These are phyloP conservation scores for Eucalyptus virginea DNA, from an alignment of 345 rosid genomes.

Conservation along the genomic window DNA sequence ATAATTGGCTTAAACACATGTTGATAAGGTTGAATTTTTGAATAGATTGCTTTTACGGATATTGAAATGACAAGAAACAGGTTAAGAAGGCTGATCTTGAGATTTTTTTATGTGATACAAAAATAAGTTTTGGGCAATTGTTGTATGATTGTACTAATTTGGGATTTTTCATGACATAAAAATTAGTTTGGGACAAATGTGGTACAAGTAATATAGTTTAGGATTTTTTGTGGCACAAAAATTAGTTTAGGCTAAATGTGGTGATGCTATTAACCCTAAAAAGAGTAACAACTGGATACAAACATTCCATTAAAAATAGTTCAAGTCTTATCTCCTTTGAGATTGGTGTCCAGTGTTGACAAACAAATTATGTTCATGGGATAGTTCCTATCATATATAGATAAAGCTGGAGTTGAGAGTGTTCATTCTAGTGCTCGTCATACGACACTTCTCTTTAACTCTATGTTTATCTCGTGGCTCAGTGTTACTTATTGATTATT, in stretches of 20 bases:
- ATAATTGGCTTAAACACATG: not conserved
- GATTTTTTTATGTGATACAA: not conserved
- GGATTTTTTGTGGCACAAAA: not conserved
- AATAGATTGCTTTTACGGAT: not conserved
- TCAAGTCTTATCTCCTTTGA: not conserved
- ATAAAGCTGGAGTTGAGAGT: not conserved
- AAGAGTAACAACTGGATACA: not conserved
- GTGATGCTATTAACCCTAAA: not conserved
- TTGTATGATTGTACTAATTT: not conserved
- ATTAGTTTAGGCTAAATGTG: not conserved
- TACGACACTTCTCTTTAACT: not conserved
- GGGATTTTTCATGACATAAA: not conserved
- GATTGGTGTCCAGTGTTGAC: not conserved
- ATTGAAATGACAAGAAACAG: not conserved
- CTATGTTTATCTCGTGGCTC: rapidly evolving
- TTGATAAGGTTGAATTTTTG: not conserved
- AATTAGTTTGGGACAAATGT: not conserved
- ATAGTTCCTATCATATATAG: not conserved
- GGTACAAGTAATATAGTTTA: not conserved
- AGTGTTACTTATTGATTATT: not conserved
- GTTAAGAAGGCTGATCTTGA: not conserved
- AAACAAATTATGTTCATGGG: no score
- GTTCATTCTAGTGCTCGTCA: not conserved
- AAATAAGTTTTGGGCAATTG: not conserved
- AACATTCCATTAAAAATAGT: not conserved